phyloP scores from a whole-genome alignment of 208 protist genomes.

The Leishmania amazonensis region DNA sequence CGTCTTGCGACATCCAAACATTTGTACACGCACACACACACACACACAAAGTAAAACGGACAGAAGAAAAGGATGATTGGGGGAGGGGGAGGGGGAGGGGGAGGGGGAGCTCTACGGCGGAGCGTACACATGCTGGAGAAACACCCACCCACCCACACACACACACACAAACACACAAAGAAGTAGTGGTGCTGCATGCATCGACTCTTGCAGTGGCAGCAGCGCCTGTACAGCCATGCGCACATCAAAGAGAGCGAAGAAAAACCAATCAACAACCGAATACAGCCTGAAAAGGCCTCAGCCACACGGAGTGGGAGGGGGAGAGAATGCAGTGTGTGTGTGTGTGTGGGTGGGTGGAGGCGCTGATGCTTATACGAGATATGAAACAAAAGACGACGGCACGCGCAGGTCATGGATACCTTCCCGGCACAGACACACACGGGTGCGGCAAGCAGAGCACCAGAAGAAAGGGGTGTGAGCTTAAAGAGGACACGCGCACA shows the following conservation, averaged over 20 bases:
- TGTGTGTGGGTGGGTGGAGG: not conserved
- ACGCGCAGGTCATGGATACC: not conserved
- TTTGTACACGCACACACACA: not conserved
- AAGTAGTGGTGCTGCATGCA: not conserved
- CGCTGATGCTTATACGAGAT: not conserved
- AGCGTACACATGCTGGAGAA: not conserved
- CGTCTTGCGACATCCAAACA: not conserved
- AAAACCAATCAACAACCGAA: not conserved
- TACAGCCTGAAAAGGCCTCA: not conserved
- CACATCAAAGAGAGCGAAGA: not conserved
- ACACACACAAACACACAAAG: not conserved
- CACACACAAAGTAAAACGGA: not conserved
- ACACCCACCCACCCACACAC: not conserved
- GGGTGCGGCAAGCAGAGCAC: not conserved
- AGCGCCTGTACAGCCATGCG: not conserved
- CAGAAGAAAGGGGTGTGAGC: not conserved
- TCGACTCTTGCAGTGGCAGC: not conserved
- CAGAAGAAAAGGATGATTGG: not conserved
- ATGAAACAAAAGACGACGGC: not conserved
- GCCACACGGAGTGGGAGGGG: too few relatives aligned
- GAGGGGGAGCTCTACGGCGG: too few relatives aligned
- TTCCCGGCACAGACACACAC: not conserved
- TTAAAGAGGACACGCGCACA: not conserved
- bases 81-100: too few relatives aligned
- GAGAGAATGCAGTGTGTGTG: not conserved